phyloP scores from a whole-genome alignment of 441 rosid species.

The Heliophila coronopifolia region DNA sequence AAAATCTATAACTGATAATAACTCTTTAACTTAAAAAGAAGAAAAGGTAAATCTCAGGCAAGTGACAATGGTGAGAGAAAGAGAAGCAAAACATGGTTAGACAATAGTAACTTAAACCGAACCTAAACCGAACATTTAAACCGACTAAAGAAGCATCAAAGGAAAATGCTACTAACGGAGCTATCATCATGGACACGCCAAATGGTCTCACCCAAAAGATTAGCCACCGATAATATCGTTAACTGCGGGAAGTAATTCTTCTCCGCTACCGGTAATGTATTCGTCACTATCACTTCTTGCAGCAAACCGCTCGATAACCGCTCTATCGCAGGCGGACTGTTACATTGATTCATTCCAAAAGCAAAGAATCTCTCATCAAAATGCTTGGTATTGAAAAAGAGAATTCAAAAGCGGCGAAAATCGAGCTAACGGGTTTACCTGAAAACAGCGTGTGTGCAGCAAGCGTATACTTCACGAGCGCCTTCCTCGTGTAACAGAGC shows the following conservation, averaged over 20 bases:
- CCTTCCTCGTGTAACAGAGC: constrained; percentile 81
- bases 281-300: constrained; percentile 71
- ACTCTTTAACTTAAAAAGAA: not conserved
- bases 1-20: not conserved
- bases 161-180: constrained; percentile 72
- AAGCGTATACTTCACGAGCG: constrained; percentile 83
- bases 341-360: constrained; percentile 10
- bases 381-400: not conserved
- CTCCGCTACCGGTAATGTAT: constrained; percentile 63
- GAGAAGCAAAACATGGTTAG: constrained; percentile 17
- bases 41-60: not conserved
- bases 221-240: constrained; percentile 62
- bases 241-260: constrained; percentile 66
- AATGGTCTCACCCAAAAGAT: constrained; percentile 66
- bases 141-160: constrained; percentile 13
- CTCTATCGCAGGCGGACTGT: constrained; percentile 68
- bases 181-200: constrained; percentile 79
- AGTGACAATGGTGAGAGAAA: constrained; percentile 1
- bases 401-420: not conserved
- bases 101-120: constrained; percentile 7
- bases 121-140: constrained; percentile 10
- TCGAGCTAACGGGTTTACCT: constrained; percentile 32
- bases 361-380: not conserved
- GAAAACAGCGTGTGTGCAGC: constrained; percentile 86
- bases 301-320: constrained; percentile 62